Conservation (phyloP, 345 rosid species). For the Gossypium ekmanianum region DNA sequence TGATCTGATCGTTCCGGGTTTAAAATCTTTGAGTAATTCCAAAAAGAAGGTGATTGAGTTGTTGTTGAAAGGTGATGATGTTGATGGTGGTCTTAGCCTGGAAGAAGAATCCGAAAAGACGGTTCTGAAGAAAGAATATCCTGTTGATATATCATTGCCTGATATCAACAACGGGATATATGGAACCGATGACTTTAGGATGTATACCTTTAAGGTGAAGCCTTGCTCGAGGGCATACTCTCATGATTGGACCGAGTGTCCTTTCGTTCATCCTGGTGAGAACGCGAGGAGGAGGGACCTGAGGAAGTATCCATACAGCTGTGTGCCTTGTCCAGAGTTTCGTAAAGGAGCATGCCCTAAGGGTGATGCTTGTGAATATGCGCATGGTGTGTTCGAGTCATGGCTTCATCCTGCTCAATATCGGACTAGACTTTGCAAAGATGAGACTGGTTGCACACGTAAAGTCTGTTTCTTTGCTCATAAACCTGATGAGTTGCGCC, state of each 20-base stretch:
- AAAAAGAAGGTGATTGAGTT: conserved; percentile 53
- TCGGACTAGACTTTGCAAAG: conserved; percentile 93
- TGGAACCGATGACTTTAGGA: conserved; percentile 86
- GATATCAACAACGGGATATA: conserved; percentile 86
- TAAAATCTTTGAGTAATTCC: conserved; percentile 37
- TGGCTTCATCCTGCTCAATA: conserved; percentile 99
- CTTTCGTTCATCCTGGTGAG: conserved; percentile 98
- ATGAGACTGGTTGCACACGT: conserved; percentile 77
- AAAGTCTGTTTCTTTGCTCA: conserved; percentile 99
- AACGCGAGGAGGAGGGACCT: conserved; percentile 98
- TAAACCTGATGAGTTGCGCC: conserved; percentile 75
- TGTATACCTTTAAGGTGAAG: conserved; percentile 89
- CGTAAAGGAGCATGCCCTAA: conserved; percentile 90
- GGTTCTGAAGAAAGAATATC: conserved; percentile 61
- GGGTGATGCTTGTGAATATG: conserved; percentile 88
- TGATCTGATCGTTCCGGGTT: conserved; percentile 42
- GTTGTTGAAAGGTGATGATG: conserved; percentile 45
- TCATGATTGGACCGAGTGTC: conserved; percentile 99
- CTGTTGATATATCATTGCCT: conserved; percentile 75
- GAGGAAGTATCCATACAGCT: conserved; percentile 81
- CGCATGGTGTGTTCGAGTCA: conserved; percentile 96
- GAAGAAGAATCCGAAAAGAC: conserved; percentile 47
- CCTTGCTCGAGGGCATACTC: conserved; percentile 99
- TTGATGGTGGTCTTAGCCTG: conserved; percentile 23
- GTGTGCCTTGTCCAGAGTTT: conserved; percentile 98